Percentiles rank a stretch among this genome's conserved stretches.
phyloP scores from a whole-genome alignment of 2,329 filamentous ascomycete species.

The Beauveria sp. region DNA sequence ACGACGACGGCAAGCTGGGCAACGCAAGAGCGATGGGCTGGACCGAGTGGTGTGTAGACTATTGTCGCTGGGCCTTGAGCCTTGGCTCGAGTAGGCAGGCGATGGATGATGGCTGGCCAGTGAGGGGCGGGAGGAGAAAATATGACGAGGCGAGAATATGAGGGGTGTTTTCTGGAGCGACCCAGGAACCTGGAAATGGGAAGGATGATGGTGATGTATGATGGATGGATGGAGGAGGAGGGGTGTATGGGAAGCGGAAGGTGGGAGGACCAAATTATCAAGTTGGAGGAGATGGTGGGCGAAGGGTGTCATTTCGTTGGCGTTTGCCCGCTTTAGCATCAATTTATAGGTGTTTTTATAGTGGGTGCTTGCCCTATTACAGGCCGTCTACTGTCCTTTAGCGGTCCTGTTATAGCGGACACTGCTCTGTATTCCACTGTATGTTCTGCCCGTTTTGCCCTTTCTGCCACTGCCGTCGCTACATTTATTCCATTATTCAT shows the following conservation, averaged over 20 bases:
- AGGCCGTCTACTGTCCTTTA: not conserved
- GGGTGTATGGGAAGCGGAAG: not conserved
- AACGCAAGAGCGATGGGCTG: not conserved
- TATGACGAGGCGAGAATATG: not conserved
- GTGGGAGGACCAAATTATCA: not conserved
- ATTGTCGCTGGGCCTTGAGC: too few species aligned
- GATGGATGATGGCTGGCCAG: not conserved
- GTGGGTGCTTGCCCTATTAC: not conserved
- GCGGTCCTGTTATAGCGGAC: not conserved
- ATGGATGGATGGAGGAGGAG: not conserved
- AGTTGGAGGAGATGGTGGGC: too few species aligned
- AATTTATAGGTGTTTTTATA: not conserved
- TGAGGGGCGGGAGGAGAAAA: not conserved
- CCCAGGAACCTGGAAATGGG: constrained; percentile 6
- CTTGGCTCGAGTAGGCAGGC: not conserved
- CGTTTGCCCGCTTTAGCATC: too few species aligned
- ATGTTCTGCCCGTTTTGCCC: not conserved
- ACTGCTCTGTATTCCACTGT: not conserved
- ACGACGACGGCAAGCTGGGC: not conserved
- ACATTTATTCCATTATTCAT: too few species aligned
- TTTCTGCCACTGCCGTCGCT: too few species aligned
- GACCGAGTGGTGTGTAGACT: not conserved
- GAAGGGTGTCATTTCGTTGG: not conserved
- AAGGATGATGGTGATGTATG: not conserved
- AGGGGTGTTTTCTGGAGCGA: not conserved